These are phyloP conservation scores for Strigomonas culicis DNA, from an alignment of 208 protist genomes.

Conservation along the genomic window DNA sequence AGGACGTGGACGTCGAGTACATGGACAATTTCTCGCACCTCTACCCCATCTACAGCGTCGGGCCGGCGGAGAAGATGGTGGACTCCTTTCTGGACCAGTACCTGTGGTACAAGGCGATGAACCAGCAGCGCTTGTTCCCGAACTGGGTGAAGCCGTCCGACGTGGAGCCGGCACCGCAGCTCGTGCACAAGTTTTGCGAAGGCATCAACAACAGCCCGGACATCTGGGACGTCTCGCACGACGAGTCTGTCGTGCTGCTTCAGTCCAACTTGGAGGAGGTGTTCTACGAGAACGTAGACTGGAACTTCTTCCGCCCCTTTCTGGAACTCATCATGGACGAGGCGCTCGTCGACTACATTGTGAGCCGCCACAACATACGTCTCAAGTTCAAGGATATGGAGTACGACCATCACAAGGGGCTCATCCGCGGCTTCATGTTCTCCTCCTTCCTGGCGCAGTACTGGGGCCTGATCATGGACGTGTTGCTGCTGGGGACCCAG, in stretches of 20 bases:
- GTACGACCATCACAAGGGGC: conserved; percentile 98
- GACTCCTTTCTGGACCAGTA: conserved; percentile 99
- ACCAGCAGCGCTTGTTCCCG: conserved; percentile 99
- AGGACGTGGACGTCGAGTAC: conserved; percentile 99
- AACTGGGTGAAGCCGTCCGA: conserved; percentile 99
- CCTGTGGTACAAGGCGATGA: conserved; percentile 99
- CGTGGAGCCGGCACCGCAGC: conserved; percentile 97
- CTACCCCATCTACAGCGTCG: conserved; percentile 99
- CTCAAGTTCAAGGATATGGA: conserved; percentile 99
- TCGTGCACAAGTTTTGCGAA: conserved; percentile 99
- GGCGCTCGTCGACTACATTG: conserved; percentile 99
- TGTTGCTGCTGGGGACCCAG: conserved; percentile 98
- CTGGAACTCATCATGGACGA: conserved; percentile 99
- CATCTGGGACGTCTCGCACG: conserved; percentile 97
- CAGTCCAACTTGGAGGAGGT: conserved; percentile 96
- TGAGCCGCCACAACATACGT: conserved; percentile 99
- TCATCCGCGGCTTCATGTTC: conserved; percentile 99
- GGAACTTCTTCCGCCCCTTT: conserved; percentile 99
- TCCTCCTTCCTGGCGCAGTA: conserved; percentile 99
- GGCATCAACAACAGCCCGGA: conserved; percentile 99
- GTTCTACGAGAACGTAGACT: conserved; percentile 99
- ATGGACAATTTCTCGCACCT: conserved; percentile 99
- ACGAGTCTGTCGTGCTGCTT: conserved; percentile 98
- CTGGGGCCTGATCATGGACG: conserved; percentile 99
- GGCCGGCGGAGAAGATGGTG: conserved; percentile 99